phyloP scores from a whole-genome alignment of 495 filamentous ascomycete species.

The Daldinia caldariorum region DNA sequence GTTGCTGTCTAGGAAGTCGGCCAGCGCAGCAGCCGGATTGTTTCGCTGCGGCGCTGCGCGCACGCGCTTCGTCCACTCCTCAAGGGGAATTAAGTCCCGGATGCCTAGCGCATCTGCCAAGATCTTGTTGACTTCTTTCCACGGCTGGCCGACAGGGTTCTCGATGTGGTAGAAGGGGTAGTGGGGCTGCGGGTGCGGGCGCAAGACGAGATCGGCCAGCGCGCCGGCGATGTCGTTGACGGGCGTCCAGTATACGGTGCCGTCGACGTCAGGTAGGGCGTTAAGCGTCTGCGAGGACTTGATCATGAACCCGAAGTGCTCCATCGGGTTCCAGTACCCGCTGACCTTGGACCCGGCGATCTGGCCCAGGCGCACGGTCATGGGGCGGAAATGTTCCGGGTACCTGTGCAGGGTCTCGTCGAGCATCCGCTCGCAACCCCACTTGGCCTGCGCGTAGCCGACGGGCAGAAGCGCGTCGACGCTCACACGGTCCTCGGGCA shows the following conservation, averaged over 20 bases:
- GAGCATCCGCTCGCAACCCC: slow-evolving; percentile 60
- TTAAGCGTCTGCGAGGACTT: slow-evolving; percentile 62
- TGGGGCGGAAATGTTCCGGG: slow-evolving; percentile 55
- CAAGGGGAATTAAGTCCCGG: slow-evolving; percentile 55
- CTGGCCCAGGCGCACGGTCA: slow-evolving; percentile 60
- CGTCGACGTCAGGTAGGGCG: slow-evolving; percentile 55
- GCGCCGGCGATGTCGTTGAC: slow-evolving; percentile 58
- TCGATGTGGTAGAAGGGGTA: slow-evolving; percentile 66
- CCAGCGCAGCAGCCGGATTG: slow-evolving; percentile 59
- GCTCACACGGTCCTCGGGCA: slow-evolving; percentile 50
- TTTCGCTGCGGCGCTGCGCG: slow-evolving; percentile 48
- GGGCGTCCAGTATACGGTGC: slow-evolving; percentile 59
- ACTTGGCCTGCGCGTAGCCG: slow-evolving; percentile 65
- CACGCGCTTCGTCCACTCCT: slow-evolving; percentile 60
- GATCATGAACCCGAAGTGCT: slow-evolving; percentile 61
- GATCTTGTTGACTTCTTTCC: slow-evolving; percentile 54
- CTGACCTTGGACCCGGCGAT: slow-evolving; percentile 59
- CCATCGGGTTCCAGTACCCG: slow-evolving; percentile 64
- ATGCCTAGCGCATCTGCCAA: slow-evolving; percentile 57
- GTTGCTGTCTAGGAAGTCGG: slow-evolving; percentile 62
- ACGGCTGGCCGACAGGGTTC: slow-evolving; percentile 61
- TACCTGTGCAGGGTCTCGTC: slow-evolving; percentile 58
- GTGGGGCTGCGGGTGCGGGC: slow-evolving; percentile 12
- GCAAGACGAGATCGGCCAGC: slow-evolving; percentile 35
- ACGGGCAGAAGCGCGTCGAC: slow-evolving; percentile 54